These are phyloP conservation scores for Penicillium sp. DNA, from an alignment of 2,329 filamentous ascomycete genomes.

Conservation along the genomic window DNA sequence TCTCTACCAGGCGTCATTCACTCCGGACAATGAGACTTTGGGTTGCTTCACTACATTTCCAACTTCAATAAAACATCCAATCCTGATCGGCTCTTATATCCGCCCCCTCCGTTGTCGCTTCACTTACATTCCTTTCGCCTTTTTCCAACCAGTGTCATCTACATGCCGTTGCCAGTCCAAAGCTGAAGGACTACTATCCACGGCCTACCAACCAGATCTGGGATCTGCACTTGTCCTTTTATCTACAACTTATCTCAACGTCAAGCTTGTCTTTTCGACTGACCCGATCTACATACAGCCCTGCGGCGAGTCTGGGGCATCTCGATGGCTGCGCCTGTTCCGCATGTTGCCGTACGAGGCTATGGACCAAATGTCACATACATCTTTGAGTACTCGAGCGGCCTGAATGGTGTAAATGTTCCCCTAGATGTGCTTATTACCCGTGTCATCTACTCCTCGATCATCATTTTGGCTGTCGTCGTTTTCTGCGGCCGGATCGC, in stretches of 20 bases:
- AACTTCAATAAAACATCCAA: neutral
- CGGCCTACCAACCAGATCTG: neutral
- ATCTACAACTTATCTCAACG: neutral
- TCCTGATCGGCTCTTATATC: neutral
- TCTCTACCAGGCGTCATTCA: neutral
- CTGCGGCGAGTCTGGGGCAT: conserved; percentile 9
- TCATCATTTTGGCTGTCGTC: conserved; percentile 35
- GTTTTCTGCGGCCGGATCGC: conserved; percentile 43
- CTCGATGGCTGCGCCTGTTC: conserved; percentile 31
- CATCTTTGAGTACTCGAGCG: conserved; percentile 42
- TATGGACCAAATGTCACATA: conserved; percentile 40
- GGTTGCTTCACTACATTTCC: neutral
- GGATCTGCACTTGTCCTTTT: neutral
- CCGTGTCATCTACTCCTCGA: conserved; percentile 40
- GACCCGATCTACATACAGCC: neutral
- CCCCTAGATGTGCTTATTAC: conserved; percentile 41
- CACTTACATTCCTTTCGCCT: neutral
- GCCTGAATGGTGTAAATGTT: conserved; percentile 40
- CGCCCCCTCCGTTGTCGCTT: neutral
- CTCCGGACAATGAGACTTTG: neutral
- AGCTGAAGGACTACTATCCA: neutral
- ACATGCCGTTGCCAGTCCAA: neutral
- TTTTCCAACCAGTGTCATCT: neutral
- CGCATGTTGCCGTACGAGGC: conserved; percentile 25
- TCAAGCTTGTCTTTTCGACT: neutral